Base-by-base conservation (phyloP, 371 early-diverging fungal species). In the Mortierella sp. region DNA sequence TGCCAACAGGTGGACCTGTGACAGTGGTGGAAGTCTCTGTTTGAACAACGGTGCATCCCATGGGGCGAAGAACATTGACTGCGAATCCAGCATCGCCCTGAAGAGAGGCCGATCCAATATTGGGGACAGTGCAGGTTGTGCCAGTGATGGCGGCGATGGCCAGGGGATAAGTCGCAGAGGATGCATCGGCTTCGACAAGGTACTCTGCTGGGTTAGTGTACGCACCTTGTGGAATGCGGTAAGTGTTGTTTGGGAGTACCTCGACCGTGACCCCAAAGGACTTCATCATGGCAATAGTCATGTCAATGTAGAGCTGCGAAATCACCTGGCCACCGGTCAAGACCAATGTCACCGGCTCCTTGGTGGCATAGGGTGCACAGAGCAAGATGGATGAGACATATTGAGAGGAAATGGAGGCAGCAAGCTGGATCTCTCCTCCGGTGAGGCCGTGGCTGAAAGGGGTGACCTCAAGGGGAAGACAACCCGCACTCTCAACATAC, bases 101-200 rank as follows among this genome's bases (percentile, higher is more conserved):
- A 43, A 97, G 86, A 16, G 96, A 95, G 3, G 83, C 81, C 42
- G 91, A 85, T 26, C 97, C 97, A 70, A 98, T 95, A 80, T 94
- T 95, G 30, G 92, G 91, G 49, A 98, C 93, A 3, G 94, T 95
- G 60, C 94, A 93, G 18, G 86, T 84, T 0, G 90, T 84, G 31
- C 97, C 97, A 0, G 97, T 96, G 69, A 97, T 95, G 43, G 98
- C 98, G n/a, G 98, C 98, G 64, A 94, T 89, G 7, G 98, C 97
- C 42, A 98, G 83, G 38, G 98, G 98, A 79, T 98, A 98, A 12
- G 98, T 98, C 13, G 98, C 96, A 10, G 97, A 97, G 64, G 94
- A 93, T 14, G 98, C 98, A 78, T 98, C 98, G 24, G 96, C 93
- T 81, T 98, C 98, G 21, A 98, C 92, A n/a, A 89, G 76, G 80